phyloP scores from a whole-genome alignment of 2,329 filamentous ascomycete genomes.

The Neofusicoccum parvum region DNA sequence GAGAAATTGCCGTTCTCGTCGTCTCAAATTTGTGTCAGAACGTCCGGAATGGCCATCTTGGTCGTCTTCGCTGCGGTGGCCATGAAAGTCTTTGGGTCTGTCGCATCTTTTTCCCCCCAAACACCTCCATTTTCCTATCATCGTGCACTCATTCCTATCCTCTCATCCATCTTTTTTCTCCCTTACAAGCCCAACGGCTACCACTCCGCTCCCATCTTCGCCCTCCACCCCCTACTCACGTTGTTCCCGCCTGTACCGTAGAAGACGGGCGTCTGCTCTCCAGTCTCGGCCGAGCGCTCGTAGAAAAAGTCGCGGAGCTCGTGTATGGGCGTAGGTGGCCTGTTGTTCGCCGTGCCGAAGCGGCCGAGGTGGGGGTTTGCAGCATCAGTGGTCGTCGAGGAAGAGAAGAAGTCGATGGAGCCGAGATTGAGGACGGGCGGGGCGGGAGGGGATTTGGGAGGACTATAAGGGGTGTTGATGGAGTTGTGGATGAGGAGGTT shows the following conservation, averaged over 20 bases:
- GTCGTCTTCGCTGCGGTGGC: too few species aligned
- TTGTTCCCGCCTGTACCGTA: not conserved
- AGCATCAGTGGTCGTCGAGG: not conserved
- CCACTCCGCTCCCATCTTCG: conserved; percentile 15
- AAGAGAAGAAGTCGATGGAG: not conserved
- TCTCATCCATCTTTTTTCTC: too few species aligned
- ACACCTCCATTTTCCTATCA: too few species aligned
- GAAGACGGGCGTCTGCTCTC: not conserved
- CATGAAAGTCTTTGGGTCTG: too few species aligned
- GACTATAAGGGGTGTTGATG: not conserved
- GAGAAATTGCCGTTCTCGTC: too few species aligned
- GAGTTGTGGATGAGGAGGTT: not conserved
- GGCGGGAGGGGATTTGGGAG: not conserved
- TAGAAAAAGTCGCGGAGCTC: conserved; percentile 13
- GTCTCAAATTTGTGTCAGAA: too few species aligned
- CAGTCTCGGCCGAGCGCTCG: not conserved
- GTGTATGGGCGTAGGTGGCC: not conserved
- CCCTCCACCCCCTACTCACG: not conserved
- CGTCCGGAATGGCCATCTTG: too few species aligned
- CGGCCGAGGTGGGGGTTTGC: not conserved
- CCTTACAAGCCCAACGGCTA: not conserved
- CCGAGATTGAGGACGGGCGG: conserved; percentile 1
- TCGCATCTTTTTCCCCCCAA: too few species aligned
- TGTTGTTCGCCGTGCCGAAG: too few species aligned
- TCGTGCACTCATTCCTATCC: too few species aligned